Conservation (phyloP, 768 basidiomycete species). For the Cystobasidium onofrii region DNA sequence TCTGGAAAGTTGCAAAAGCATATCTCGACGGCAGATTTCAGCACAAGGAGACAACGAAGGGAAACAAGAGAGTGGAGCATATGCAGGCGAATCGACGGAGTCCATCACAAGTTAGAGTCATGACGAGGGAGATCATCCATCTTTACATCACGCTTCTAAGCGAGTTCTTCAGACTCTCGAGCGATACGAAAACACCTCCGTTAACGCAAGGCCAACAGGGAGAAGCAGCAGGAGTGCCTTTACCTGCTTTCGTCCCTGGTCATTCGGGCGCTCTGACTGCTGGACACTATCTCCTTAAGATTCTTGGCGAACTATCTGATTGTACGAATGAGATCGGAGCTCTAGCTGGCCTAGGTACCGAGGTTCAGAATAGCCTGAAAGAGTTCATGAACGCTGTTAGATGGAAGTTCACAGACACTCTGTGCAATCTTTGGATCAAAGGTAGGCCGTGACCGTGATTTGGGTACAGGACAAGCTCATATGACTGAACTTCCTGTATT, state of each 20-base stretch:
- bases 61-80: not conserved
- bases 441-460: conserved; percentile 51
- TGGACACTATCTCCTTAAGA: conserved; percentile 66
- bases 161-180: conserved; percentile 71
- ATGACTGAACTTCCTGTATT: too few species aligned
- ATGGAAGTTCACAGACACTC: conserved; percentile 79
- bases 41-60: conserved; percentile 54
- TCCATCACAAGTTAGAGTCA: conserved; percentile 69
- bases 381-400: conserved; percentile 68
- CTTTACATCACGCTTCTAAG: conserved; percentile 76
- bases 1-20: conserved; percentile 83
- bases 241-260: conserved; percentile 55
- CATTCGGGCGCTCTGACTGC: conserved; percentile 76
- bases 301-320: conserved; percentile 77
- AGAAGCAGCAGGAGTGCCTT: conserved; percentile 48
- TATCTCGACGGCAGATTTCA: conserved; percentile 90
- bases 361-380: conserved; percentile 57
- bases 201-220: conserved; percentile 15
- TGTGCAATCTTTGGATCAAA: conserved; percentile 69
- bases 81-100: not conserved
- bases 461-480: not conserved
- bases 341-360: conserved; percentile 69
- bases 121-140: conserved; percentile 79
- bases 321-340: conserved; percentile 68
- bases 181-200: conserved; percentile 55